phyloP scores from a whole-genome alignment of 768 basidiomycete genomes.

The Leccinellum rugosiceps region DNA sequence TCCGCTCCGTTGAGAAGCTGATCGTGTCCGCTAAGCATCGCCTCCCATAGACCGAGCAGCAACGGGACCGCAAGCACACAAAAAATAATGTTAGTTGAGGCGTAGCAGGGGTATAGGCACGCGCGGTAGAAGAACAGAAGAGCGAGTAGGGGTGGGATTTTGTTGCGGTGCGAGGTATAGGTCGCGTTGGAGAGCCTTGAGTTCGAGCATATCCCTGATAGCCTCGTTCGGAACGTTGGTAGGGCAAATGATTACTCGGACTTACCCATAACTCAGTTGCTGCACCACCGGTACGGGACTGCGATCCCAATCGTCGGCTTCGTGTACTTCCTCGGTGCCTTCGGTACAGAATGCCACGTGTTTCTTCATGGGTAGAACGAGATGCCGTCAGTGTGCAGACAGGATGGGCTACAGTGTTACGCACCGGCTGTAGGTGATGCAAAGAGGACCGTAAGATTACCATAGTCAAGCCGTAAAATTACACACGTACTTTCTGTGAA shows the following conservation, averaged over 20 bases:
- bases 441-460: neutral
- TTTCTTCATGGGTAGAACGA: slow-evolving; percentile 33
- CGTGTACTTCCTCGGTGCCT: slow-evolving; percentile 54
- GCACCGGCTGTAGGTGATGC: slow-evolving; percentile 10
- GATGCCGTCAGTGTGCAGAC: neutral
- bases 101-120: slow-evolving; percentile 68
- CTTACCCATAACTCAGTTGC: slow-evolving; percentile 66
- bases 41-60: neutral
- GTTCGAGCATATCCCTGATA: slow-evolving; percentile 59
- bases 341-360: slow-evolving; percentile 60
- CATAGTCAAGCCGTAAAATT: neutral
- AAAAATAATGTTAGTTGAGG: slow-evolving; percentile 32
- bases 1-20: neutral
- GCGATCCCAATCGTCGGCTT: slow-evolving; percentile 79
- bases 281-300: slow-evolving; percentile 65
- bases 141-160: slow-evolving; percentile 29
- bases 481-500: slow-evolving; percentile 18
- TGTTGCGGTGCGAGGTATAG: slow-evolving; percentile 58
- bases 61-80: neutral
- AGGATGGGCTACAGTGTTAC: neutral
- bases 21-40: neutral
- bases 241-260: slow-evolving; percentile 11
- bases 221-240: neutral
- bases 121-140: slow-evolving; percentile 42
- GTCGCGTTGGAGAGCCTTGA: slow-evolving; percentile 65